These are phyloP conservation scores for Malassezia yamatoensis DNA, from an alignment of 1,284 basidiomycete species.

Conservation along the genomic window DNA sequence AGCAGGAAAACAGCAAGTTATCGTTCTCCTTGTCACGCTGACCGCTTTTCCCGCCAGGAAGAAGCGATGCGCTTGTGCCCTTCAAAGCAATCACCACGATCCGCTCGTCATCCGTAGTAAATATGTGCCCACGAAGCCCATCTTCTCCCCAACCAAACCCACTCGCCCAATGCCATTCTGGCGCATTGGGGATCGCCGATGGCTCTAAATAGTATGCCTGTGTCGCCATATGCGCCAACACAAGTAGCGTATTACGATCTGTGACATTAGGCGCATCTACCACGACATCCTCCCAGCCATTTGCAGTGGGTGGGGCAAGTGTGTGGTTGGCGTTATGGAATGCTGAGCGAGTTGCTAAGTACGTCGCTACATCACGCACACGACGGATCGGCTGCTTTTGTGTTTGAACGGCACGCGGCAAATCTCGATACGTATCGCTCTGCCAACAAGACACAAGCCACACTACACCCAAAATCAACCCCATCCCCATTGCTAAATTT, in stretches of 20 bases:
- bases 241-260: slow-evolving; percentile 64
- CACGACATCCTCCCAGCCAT: slow-evolving; percentile 52
- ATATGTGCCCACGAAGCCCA: slow-evolving; percentile 79
- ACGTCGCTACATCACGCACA: slow-evolving; percentile 7
- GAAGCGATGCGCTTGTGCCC: slow-evolving; percentile 71
- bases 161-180: slow-evolving; percentile 49
- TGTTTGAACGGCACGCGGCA: neutral
- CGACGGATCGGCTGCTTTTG: slow-evolving; percentile 2
- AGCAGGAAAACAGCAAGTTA: slow-evolving; percentile 95
- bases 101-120: slow-evolving; percentile 54
- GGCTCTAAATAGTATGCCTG: slow-evolving; percentile 61
- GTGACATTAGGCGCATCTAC: slow-evolving; percentile 58
- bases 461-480: neutral
- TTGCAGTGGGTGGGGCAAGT: neutral
- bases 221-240: slow-evolving; percentile 85
- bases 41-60: slow-evolving; percentile 74
- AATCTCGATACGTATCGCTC: too few relatives aligned
- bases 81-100: slow-evolving; percentile 86
- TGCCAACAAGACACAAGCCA: neutral
- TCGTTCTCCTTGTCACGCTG: slow-evolving; percentile 90
- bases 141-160: slow-evolving; percentile 89
- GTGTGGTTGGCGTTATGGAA: neutral
- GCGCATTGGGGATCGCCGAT: slow-evolving; percentile 6
- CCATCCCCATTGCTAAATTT: too few relatives aligned
- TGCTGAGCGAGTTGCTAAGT: neutral